phyloP scores from a whole-genome alignment of 2,329 filamentous ascomycete species.

The Claviceps capensis region DNA sequence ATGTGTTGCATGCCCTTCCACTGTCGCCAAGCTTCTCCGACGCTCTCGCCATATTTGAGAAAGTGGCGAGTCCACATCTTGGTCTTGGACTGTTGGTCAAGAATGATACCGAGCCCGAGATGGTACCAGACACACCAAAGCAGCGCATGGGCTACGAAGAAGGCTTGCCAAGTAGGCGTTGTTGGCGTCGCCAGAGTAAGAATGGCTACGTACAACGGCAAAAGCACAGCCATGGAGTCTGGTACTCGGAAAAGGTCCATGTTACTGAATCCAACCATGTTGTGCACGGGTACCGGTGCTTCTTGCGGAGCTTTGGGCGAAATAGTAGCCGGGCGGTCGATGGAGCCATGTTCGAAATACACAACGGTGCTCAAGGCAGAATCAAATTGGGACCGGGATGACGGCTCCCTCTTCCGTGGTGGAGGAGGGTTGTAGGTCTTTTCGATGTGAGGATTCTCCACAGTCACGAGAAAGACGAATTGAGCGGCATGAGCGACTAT shows the following conservation, averaged over 20 bases:
- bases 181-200: conserved; percentile 66
- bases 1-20: conserved; percentile 96
- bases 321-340: conserved; percentile 13
- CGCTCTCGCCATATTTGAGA: conserved; percentile 86
- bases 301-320: conserved; percentile 14
- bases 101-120: conserved; percentile 70
- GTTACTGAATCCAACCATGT: conserved; percentile 70
- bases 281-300: conserved; percentile 58
- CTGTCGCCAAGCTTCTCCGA: conserved; percentile 86
- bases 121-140: conserved; percentile 87
- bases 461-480: conserved; percentile 78
- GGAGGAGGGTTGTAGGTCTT: conserved; percentile 90
- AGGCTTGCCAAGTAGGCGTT: conserved; percentile 57
- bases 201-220: conserved; percentile 61
- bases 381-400: conserved; percentile 19
- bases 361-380: conserved; percentile 14
- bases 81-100: conserved; percentile 73
- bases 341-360: conserved; percentile 10
- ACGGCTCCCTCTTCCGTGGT: conserved; percentile 44
- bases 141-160: conserved; percentile 72
- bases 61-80: conserved; percentile 97
- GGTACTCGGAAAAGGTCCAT: conserved; percentile 80
- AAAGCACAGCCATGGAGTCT: conserved; percentile 65
- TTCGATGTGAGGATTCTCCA: conserved; percentile 96
- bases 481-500: conserved; percentile 89